Conservation (phyloP, 2,329 filamentous ascomycete genomes). For the Stylonectria norvegica region DNA sequence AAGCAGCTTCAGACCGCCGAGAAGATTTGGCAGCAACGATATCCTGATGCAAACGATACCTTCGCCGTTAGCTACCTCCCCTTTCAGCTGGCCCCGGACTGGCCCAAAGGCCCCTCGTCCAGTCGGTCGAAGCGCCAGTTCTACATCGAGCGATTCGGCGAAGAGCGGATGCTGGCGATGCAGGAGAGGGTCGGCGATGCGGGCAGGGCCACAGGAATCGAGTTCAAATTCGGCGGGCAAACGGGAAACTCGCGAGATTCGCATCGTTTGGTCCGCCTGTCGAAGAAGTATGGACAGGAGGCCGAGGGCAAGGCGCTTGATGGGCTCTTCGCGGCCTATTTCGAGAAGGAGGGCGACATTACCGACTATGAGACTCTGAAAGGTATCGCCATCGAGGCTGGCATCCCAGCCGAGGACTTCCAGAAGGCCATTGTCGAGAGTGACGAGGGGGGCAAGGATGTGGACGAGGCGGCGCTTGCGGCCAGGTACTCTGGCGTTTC, state of each 20-base stretch:
- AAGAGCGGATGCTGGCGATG: constrained; percentile 48
- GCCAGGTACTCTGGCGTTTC: constrained; percentile 41
- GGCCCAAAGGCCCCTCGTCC: constrained; percentile 27
- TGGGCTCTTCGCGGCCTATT: constrained; percentile 41
- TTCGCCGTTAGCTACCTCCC: constrained; percentile 47
- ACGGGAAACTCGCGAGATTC: constrained; percentile 76
- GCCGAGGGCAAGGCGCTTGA: constrained; percentile 56
- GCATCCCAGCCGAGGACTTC: constrained; percentile 43
- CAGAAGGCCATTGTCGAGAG: constrained; percentile 37
- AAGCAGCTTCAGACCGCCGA: constrained; percentile 46
- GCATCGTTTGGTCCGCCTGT: constrained; percentile 57
- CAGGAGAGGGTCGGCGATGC: constrained; percentile 28
- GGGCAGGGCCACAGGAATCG: constrained; percentile 38
- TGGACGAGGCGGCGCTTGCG: constrained; percentile 29
- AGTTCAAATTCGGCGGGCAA: constrained; percentile 59
- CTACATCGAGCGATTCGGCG: constrained; percentile 55
- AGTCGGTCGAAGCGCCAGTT: constrained; percentile 37
- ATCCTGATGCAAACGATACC: constrained; percentile 55
- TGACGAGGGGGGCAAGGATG: constrained; percentile 45
- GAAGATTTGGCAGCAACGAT: constrained; percentile 35
- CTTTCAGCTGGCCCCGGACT: constrained; percentile 41
- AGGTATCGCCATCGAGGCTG: constrained; percentile 34
- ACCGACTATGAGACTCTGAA: constrained; percentile 38
- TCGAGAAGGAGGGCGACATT: constrained; percentile 43
- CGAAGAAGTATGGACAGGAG: constrained; percentile 47